A percentile compares a stretch with the other conserved stretches of the same genome.
Conservation (phyloP, 768 basidiomycete genomes). For the Agrocybe pediades region DNA sequence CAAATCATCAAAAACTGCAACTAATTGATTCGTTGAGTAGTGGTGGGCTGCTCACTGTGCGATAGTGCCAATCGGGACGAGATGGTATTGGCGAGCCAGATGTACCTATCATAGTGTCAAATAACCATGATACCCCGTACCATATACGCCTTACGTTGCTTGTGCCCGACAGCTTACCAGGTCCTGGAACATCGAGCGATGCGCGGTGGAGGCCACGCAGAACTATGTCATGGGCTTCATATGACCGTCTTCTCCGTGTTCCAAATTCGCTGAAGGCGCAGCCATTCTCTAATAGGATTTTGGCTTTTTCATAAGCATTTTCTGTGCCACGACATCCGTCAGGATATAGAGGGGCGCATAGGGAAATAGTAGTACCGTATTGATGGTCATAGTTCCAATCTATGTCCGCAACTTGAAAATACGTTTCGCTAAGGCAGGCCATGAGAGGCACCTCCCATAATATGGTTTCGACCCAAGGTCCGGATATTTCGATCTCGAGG, state of each 20-base stretch:
- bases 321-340: conserved; percentile 42
- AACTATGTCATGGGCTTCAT: conserved; percentile 75
- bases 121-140: not conserved
- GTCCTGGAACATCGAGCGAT: conserved; percentile 43
- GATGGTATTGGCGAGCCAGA: conserved; percentile 74
- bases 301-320: conserved; percentile 72
- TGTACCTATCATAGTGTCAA: conserved; percentile 55
- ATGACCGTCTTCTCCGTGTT: conserved; percentile 78
- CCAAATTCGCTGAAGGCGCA: conserved; percentile 87
- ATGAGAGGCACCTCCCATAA: conserved; percentile 97
- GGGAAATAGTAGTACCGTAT: conserved; percentile 48
- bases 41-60: conserved; percentile 64
- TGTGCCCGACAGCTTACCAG: conserved; percentile 75
- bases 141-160: conserved; percentile 68
- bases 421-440: conserved; percentile 88
- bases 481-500: conserved; percentile 72
- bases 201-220: conserved; percentile 71
- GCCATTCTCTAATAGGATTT: conserved; percentile 58
- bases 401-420: conserved; percentile 72
- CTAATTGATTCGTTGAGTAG: not conserved
- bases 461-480: conserved; percentile 83
- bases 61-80: conserved; percentile 77
- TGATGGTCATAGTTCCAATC: conserved; percentile 90
- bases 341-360: not conserved
- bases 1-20: not conserved